Evolutionary conservation across 768 basidiomycete genomes (phyloP), one percentile per base, ranked within the genome.

Genomic region (Phlebiopsis gigantea): DNA sequence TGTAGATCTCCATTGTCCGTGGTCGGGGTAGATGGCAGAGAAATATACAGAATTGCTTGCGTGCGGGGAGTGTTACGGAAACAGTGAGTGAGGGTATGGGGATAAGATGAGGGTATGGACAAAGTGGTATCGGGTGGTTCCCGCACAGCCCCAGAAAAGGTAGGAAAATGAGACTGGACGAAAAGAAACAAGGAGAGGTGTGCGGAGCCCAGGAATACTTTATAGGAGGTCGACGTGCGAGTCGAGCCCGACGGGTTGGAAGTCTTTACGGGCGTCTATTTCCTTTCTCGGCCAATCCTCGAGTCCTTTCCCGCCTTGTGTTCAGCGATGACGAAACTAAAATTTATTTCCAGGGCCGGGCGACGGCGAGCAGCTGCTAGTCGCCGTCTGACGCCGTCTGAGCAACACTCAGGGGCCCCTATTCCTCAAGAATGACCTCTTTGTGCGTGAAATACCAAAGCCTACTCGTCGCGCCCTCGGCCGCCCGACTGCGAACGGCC

Each of bases 1-100:
- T 90, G 82, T 95, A 96, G 69, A 95, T 84, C 71, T 97, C 94
- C 94, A 97, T 95, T 62, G 68, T 64, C 61, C 64, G 60, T 55
- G 44, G 59, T 52, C 50, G 57, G 41, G 58, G 55, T 62, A 60
- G 64, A 58, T 63, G 65, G 48, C 57, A 50, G 64, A 53, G 60
- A 60, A 65, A 63, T 66, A 64, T 59, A 69, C 62, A 68, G 64
- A 61, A 54, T 56, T 48, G 39, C 45, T 55, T 61, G 45, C 57
- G 58, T 57, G 49, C 57, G 63, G 57, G 63, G 63, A 68, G 63
- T 57, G 58, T 61, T 64, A 65, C 61, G 62, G 63, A 63, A 63
- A 67, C 65, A 66, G 65, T 55, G 64, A 58, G 65, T 57, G 65
- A 58, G 68, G 66, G 66, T 66, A 66, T 66, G 66, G 57, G 60